Evolutionary conservation across 2,329 filamentous ascomycete genomes (phyloP).

Genomic region (Paracoccidioides lutzii): DNA sequence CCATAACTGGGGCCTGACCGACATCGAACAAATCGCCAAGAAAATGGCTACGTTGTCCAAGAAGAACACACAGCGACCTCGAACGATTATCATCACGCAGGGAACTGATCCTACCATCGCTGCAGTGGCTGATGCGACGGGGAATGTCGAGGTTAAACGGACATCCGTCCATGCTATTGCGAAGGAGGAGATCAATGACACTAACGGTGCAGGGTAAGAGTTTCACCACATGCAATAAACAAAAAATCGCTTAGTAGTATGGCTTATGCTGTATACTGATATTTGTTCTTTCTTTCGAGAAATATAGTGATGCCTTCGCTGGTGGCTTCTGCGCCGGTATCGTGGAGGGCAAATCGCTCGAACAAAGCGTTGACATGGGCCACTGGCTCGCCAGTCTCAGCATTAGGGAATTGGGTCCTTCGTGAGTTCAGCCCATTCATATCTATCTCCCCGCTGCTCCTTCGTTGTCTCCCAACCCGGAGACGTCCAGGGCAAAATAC

Average conservation of each 20-base stretch:
- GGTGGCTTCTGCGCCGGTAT: constrained; percentile 86
- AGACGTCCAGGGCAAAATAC: neutral
- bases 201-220: constrained; percentile 70
- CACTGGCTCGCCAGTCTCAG: constrained; percentile 92
- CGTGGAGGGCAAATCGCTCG: constrained; percentile 68
- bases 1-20: constrained; percentile 60
- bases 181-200: constrained; percentile 74
- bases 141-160: constrained; percentile 53
- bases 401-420: constrained; percentile 90
- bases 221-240: neutral
- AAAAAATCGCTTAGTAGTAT: neutral
- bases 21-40: constrained; percentile 75
- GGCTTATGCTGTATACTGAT: constrained; percentile 5
- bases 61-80: constrained; percentile 72
- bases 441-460: neutral
- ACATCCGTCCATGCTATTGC: constrained; percentile 72
- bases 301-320: constrained; percentile 71
- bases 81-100: constrained; percentile 86
- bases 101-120: constrained; percentile 84
- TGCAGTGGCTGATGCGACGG: constrained; percentile 56
- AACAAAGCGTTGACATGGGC: constrained; percentile 73
- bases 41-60: constrained; percentile 79
- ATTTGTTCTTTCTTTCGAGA: neutral
- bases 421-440: constrained; percentile 49
- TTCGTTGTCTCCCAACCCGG: neutral